Evolutionary conservation across 441 rosid species (phyloP), one percentile per base, ranked within the genome.

Genomic region (Populus tomentosa): DNA sequence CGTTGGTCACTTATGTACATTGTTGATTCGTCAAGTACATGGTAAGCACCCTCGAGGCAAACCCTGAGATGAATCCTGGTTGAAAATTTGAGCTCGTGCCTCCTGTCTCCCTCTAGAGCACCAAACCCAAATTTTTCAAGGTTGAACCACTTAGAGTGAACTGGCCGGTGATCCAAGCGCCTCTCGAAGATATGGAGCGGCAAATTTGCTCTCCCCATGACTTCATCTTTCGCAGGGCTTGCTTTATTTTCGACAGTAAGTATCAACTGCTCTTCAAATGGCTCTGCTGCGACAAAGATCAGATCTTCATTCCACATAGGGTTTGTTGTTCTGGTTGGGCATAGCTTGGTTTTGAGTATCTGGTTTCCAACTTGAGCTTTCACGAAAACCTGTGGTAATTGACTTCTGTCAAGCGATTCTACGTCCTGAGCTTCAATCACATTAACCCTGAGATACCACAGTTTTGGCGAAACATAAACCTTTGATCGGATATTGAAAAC

Each of bases 381-480:
- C 7, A 89, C 93, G 65, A 89, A 93, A 40, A 84, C 89, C 74
- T 95, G 90, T 3, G 98, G 92, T 14, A 84, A 72, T 32, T 90
- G 89, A 77, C 81, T 88, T 79, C 84, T 88, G 74, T 93, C 94
- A 35, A 80, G 87, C 0, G 96, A 90, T 75, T 90, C 82, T 56
- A 90, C 86, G 70, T 95, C 98, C 84, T 92, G 97, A 75, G 98
- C 98, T 86, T 95, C 98, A 74, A 93, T 92, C 30, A 95, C 88
- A 32, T 90, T 92, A 70, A 93, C 94, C 69, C 98, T 82, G 2
- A 95, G 85, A 81, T 92, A 95, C 98, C 98, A 93, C 9, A 95
- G 81, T 69, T 95, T 93, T n/a, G 98, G 98, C 0, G 98, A 95
- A 6, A 93, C 90, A 64, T 95, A 95, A 67, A 93, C 98, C 77